Percentiles rank a stretch among this genome's conserved stretches.
Conservation (phyloP, 208 protist species). For the Acanthamoeba sp. region DNA sequence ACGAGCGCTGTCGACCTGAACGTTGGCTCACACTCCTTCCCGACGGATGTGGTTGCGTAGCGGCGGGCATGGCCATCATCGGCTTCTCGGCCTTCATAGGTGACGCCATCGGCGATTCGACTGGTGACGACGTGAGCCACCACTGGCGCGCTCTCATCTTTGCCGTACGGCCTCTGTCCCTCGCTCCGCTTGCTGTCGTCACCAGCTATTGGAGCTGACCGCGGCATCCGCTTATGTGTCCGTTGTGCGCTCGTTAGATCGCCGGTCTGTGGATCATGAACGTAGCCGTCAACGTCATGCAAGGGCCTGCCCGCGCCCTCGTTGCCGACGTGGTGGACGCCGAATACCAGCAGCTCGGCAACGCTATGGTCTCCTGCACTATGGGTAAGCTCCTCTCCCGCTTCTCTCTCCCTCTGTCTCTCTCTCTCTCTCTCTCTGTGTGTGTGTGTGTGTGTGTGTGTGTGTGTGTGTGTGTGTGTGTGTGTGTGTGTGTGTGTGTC, state of each 20-base stretch:
- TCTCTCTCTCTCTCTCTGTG: too few relatives aligned
- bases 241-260: conserved; percentile 20
- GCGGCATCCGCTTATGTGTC: too few relatives aligned
- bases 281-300: conserved; percentile 78
- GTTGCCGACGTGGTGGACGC: conserved; percentile 78
- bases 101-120: conserved; percentile 63
- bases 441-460: too few relatives aligned
- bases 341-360: conserved; percentile 82
- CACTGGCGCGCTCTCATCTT: conserved; percentile 76
- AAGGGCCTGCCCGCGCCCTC: conserved; percentile 80
- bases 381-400: conserved; percentile 71
- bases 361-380: conserved; percentile 78
- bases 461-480: too few relatives aligned
- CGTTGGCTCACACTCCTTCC: background rate
- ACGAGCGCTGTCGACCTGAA: too few relatives aligned
- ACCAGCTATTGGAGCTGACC: background rate
- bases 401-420: background rate
- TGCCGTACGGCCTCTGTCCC: conserved; percentile 61
- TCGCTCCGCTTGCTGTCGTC: too few relatives aligned
- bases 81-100: conserved; percentile 76
- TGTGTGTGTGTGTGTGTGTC: too few relatives aligned
- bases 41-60: background rate
- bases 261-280: conserved; percentile 81
- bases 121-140: conserved; percentile 27
- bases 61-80: conserved; percentile 76